These are phyloP conservation scores for Diplogelasinospora grovesii DNA, from an alignment of 495 filamentous ascomycete genomes.

Conservation along the genomic window DNA sequence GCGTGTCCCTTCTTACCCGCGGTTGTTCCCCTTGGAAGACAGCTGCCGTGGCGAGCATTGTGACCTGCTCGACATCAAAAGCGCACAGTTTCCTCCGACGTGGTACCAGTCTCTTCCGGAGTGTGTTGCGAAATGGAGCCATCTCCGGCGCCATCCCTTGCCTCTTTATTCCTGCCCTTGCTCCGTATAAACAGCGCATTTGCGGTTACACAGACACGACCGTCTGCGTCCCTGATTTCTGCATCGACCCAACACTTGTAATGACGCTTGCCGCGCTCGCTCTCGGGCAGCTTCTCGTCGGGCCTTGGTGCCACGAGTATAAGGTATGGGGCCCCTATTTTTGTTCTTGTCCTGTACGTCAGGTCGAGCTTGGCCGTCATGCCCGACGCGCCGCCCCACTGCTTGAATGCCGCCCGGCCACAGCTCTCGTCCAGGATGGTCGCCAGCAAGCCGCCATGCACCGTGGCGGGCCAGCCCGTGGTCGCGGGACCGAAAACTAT, in stretches of 20 bases:
- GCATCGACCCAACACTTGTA: constrained; percentile 55
- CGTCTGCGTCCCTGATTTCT: constrained; percentile 35
- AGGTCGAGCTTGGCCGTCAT: constrained; percentile 62
- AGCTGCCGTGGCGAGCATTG: too few relatives aligned
- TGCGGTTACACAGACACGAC: constrained; percentile 48
- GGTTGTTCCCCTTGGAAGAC: too few relatives aligned
- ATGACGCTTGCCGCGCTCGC: constrained; percentile 42
- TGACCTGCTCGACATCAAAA: too few relatives aligned
- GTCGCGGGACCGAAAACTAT: constrained; percentile 58
- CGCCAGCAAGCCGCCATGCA: constrained; percentile 69
- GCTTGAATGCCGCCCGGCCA: constrained; percentile 44
- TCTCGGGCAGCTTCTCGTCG: constrained; percentile 21
- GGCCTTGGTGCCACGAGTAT: constrained; percentile 43
- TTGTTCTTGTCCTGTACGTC: constrained; percentile 53
- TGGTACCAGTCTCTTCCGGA: too few relatives aligned
- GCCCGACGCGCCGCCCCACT: constrained; percentile 37
- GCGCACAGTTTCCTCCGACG: too few relatives aligned
- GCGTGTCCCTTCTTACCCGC: too few relatives aligned
- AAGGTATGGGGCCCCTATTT: constrained; percentile 57
- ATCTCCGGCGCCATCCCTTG: background rate
- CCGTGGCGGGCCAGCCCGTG: constrained; percentile 68
- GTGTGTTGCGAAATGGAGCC: too few relatives aligned
- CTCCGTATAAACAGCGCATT: constrained; percentile 56
- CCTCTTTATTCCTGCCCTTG: constrained; percentile 8
- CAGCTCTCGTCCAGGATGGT: constrained; percentile 65